phyloP scores from a whole-genome alignment of 2,329 filamentous ascomycete genomes.

The Botrytis porri region DNA sequence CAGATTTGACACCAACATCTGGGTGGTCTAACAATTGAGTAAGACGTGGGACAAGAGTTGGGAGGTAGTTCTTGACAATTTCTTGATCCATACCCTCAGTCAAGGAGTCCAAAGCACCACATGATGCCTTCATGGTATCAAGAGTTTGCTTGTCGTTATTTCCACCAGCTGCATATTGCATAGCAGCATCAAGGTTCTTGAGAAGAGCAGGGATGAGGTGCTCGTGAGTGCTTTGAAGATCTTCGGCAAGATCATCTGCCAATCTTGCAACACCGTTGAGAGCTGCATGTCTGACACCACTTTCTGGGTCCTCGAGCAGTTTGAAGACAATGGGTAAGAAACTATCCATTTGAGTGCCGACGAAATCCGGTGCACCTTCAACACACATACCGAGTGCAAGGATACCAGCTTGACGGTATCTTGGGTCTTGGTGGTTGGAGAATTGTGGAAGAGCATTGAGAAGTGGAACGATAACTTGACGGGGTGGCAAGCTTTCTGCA shows the following conservation, averaged over 20 bases:
- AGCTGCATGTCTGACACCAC: slow-evolving; percentile 80
- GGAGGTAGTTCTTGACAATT: slow-evolving; percentile 77
- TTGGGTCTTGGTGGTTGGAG: slow-evolving; percentile 69
- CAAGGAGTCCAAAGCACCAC: slow-evolving; percentile 86
- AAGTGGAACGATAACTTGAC: slow-evolving; percentile 89
- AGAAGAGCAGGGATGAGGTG: slow-evolving; percentile 79
- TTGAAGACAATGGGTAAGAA: slow-evolving; percentile 83
- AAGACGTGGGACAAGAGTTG: slow-evolving; percentile 79
- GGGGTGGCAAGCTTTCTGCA: slow-evolving; percentile 82
- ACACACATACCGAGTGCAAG: slow-evolving; percentile 90
- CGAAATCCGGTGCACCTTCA: slow-evolving; percentile 95
- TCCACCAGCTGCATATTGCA: slow-evolving; percentile 49
- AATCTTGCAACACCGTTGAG: slow-evolving; percentile 85
- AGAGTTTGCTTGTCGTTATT: slow-evolving; percentile 68
- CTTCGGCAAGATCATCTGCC: slow-evolving; percentile 89
- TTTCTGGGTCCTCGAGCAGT: slow-evolving; percentile 79
- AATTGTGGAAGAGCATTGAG: slow-evolving; percentile 83
- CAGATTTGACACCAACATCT: slow-evolving; percentile 85
- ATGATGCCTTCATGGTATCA: slow-evolving; percentile 84
- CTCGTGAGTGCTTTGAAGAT: slow-evolving; percentile 81
- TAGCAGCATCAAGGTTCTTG: slow-evolving; percentile 81
- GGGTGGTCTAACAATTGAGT: slow-evolving; percentile 79
- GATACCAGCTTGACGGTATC: slow-evolving; percentile 85
- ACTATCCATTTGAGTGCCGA: slow-evolving; percentile 83
- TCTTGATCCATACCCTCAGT: slow-evolving; percentile 80